Evolutionary conservation across 495 filamentous ascomycete genomes (phyloP).

Genomic region (Cercophora sp.): DNA sequence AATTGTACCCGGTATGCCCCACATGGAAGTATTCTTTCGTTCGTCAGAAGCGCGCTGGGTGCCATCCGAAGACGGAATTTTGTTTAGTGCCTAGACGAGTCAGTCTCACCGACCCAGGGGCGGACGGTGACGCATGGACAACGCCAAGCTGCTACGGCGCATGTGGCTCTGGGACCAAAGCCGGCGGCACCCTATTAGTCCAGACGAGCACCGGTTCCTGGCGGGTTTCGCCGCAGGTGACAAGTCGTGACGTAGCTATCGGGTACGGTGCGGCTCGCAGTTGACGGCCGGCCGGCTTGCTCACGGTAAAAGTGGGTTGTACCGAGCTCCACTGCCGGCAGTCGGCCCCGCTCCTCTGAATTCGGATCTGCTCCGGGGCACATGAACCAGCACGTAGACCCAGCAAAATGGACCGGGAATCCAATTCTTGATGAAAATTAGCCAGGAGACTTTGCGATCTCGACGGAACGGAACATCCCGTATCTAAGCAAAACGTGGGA

Average conservation of each 20-base stretch:
- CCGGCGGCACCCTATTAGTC: background rate
- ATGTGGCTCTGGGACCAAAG: background rate
- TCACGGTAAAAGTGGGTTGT: conserved; percentile 13
- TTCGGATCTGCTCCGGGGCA: too few species aligned
- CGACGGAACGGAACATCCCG: too few species aligned
- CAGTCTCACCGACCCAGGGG: background rate
- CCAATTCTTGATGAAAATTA: too few species aligned
- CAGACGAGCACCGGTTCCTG: background rate
- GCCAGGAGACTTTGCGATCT: too few species aligned
- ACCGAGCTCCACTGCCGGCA: background rate
- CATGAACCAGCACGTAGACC: too few species aligned
- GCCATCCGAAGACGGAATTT: background rate
- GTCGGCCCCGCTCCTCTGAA: too few species aligned
- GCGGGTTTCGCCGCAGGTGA: background rate
- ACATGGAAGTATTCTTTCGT: background rate
- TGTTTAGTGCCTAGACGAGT: background rate
- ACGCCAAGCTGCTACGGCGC: background rate
- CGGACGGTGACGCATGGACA: background rate
- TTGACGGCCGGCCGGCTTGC: conserved; percentile 13
- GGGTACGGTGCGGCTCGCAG: conserved; percentile 8
- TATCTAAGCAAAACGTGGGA: background rate
- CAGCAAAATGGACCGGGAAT: too few species aligned
- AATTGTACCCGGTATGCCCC: background rate
- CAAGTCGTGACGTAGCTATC: conserved; percentile 5
- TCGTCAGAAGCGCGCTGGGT: background rate